Conservation (phyloP, 2,329 filamentous ascomycete genomes). For the Teratosphaeria destructans region DNA sequence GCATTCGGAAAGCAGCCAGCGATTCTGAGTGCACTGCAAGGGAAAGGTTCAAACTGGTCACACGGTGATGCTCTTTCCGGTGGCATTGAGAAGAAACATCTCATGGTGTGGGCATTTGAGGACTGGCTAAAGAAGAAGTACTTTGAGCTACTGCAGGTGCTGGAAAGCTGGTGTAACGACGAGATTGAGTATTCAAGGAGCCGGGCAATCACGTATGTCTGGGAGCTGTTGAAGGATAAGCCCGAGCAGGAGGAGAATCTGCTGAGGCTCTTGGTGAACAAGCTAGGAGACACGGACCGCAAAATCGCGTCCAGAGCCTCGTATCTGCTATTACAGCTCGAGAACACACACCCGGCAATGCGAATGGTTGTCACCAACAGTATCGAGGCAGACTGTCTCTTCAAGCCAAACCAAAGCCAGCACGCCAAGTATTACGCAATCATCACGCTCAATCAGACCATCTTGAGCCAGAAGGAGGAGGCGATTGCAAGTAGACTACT, state of each 20-base stretch:
- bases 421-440: slow-evolving; percentile 92
- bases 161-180: slow-evolving; percentile 89
- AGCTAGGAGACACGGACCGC: slow-evolving; percentile 86
- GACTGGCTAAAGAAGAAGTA: slow-evolving; percentile 92
- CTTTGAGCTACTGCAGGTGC: slow-evolving; percentile 82
- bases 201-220: slow-evolving; percentile 82
- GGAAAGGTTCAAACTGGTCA: slow-evolving; percentile 53
- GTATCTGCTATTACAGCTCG: slow-evolving; percentile 82
- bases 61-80: slow-evolving; percentile 61
- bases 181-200: slow-evolving; percentile 90
- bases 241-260: slow-evolving; percentile 95
- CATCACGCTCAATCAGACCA: slow-evolving; percentile 94
- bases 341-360: slow-evolving; percentile 86
- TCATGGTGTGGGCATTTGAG: slow-evolving; percentile 85
- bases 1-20: slow-evolving; percentile 71
- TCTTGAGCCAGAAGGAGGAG: slow-evolving; percentile 75
- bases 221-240: slow-evolving; percentile 83
- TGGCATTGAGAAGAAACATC: slow-evolving; percentile 61
- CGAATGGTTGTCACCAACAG: slow-evolving; percentile 75
- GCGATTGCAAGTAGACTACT: slow-evolving; percentile 69
- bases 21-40: slow-evolving; percentile 60
- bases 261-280: slow-evolving; percentile 84
- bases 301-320: slow-evolving; percentile 93
- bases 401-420: slow-evolving; percentile 74
- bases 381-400: slow-evolving; percentile 78